Base-by-base conservation (phyloP, 2,329 filamentous ascomycete species). In the Aureobasidium sp. region DNA sequence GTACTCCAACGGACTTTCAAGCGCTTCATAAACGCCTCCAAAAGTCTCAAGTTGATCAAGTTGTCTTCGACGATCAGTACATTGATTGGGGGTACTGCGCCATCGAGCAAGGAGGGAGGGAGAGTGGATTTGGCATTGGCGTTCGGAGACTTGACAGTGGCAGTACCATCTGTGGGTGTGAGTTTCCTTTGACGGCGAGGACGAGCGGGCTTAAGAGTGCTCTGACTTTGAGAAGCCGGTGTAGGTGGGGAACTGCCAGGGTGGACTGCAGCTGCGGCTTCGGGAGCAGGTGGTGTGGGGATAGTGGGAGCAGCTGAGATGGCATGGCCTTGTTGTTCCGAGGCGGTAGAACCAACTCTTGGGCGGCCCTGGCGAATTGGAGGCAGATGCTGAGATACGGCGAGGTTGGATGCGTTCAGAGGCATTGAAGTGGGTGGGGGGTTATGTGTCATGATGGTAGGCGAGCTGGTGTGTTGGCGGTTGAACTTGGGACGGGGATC, bases 31-130 rank as follows among this genome's bases (percentile, higher is more conserved):
- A 98, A 95, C 1, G 90, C 90, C 66, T 96, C 91, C 30, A 98
- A 75, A 8, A 98, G 82, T 64, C 89, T 88, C 60, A 97, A 75
- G 66, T 97, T 98, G 77, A 98, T 97, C 58, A 93, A 90, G 69
- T 98, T 98, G 72, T 98, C 93, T 73, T 98, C 93, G 12, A 98
- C 93, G 56, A 98, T 95, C 38, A 98, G 77, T 6, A 97, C 90
- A 62, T 95, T 97, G 72, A 98, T 97, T 1, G 93, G 91, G 6
- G 93, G 93, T 0, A 97, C 89, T 1, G 84, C 84, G 51, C 84
- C 85, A 60, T 91, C 89, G 24, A 95, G 78, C 62, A 55, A 32
- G 12, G 42, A 49, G 22, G 53, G 47, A 17, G 53, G 45, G 3
- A 51, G 19, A 2, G 53, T 24, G 4, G 53, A 21, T 22, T 58